These are phyloP conservation scores for Calonectria pauciramosa DNA, from an alignment of 2,329 filamentous ascomycete genomes.

Conservation along the genomic window DNA sequence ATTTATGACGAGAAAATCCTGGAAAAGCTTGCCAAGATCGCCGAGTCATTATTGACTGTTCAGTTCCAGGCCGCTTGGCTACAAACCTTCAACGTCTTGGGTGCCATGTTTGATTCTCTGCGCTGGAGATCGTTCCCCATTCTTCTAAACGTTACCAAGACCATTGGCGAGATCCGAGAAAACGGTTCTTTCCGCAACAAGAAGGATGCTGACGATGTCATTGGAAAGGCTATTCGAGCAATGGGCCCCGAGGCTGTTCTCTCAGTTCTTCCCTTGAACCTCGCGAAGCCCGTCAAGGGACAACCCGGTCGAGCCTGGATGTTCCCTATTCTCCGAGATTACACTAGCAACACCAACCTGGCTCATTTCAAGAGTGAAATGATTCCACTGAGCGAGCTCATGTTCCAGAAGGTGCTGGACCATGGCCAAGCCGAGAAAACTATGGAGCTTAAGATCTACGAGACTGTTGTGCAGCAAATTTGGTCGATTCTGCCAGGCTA, in stretches of 20 bases:
- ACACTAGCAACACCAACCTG: conserved; percentile 89
- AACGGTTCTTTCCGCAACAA: conserved; percentile 93
- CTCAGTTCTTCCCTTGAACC: conserved; percentile 86
- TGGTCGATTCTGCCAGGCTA: conserved; percentile 96
- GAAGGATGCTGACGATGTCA: conserved; percentile 92
- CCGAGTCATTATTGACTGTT: conserved; percentile 83
- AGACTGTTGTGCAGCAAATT: conserved; percentile 94
- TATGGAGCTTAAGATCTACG: conserved; percentile 97
- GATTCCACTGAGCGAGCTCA: conserved; percentile 87
- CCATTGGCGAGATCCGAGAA: conserved; percentile 87
- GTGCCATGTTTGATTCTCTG: conserved; percentile 87
- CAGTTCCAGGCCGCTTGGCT: conserved; percentile 96
- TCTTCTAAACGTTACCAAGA: conserved; percentile 80
- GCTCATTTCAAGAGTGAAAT: conserved; percentile 88
- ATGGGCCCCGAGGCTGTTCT: conserved; percentile 92
- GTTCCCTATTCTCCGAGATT: conserved; percentile 90
- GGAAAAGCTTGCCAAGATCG: conserved; percentile 81
- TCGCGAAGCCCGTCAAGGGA: conserved; percentile 80
- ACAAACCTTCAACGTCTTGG: conserved; percentile 91
- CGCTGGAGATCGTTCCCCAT: conserved; percentile 88
- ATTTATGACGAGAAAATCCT: conserved; percentile 93
- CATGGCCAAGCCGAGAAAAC: conserved; percentile 88
- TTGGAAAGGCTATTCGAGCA: conserved; percentile 87
- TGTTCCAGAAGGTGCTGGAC: conserved; percentile 91
- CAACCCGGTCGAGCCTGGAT: conserved; percentile 94